Base-by-base conservation (phyloP, 768 basidiomycete species). In the Podaxis mareebaensis region DNA sequence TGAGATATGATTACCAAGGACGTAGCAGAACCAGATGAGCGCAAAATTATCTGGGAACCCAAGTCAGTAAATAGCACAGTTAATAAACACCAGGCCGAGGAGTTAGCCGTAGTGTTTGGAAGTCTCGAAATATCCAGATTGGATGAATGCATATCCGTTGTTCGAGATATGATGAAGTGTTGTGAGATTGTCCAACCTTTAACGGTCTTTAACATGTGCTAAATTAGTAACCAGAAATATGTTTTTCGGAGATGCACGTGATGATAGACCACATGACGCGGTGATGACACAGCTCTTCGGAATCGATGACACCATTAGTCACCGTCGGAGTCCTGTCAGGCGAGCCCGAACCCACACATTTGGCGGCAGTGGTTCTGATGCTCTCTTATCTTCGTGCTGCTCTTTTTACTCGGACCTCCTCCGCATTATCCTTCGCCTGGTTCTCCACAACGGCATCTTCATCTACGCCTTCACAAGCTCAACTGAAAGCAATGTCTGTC, bases 371-470 rank as follows among this genome's bases (percentile, higher is more conserved):
- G 59, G 57, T 46, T 36, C 30, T 30, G 53, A 75, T 76, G 75
- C 64, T 74, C 56, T 58, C 72, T 58, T 68, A 72, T 56, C 62
- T 76, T 42, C 58, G 67, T 15, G 64, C 72, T 55, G 64, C 61
- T 60, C 63, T 74, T 53, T 67, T 68, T 58, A 69, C 72, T 61
- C 70, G 73, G 65, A 64, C 73, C 33, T 67, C 75, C 65, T 53
- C 70, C 63, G 64, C 70, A 54, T 55, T 71, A 20, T 70, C 71
- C 58, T 65, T 74, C 40, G 65, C 68, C 22, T 68, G 75, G 56
- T 74, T 76, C 58, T 69, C 76, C 13, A 68, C 74, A 36, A 66
- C 73, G 56, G 69, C 73, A n/a, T 74, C 71, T 39, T 74, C 76
- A 13, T 71, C 74, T 36, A 68, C 66, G 20, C 69, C 70, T 52